Percentiles rank a stretch among this genome's conserved stretches.
Evolutionary conservation across 1,284 basidiomycete genomes (phyloP).

Genomic region (Melanopsichium pennsylvanicum): DNA sequence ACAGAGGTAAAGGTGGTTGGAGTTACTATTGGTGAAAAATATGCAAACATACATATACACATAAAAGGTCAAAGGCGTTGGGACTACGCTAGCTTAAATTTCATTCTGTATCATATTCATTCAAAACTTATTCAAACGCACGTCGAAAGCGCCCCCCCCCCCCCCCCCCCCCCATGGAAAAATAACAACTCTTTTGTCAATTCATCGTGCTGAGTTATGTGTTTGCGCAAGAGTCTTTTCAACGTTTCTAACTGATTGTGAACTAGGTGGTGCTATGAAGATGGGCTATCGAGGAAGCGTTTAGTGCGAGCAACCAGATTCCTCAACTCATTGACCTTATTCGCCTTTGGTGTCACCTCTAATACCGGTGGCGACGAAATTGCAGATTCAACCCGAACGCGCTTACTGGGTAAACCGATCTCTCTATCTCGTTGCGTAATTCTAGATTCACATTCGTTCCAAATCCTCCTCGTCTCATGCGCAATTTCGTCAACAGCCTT

Average conservation of each 20-base stretch:
- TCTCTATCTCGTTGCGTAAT: neutral
- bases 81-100: too few relatives aligned
- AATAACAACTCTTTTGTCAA: too few relatives aligned
- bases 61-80: too few relatives aligned
- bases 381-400: neutral
- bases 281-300: constrained; percentile 18
- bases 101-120: neutral
- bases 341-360: neutral
- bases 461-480: constrained; percentile 11
- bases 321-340: constrained; percentile 12
- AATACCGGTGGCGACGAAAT: neutral
- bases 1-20: constrained; percentile 43
- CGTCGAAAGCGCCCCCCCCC: too few relatives aligned
- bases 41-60: too few relatives aligned
- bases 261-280: neutral
- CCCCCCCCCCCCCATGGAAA: too few relatives aligned
- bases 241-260: neutral
- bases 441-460: constrained; percentile 5
- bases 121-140: too few relatives aligned
- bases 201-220: too few relatives aligned
- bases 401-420: neutral
- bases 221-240: neutral
- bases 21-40: constrained; percentile 32
- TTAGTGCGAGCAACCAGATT: constrained; percentile 26
- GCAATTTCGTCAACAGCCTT: constrained; percentile 29